Evolutionary conservation across 768 basidiomycete genomes (phyloP).

Genomic region (Pulveroboletus sp.): DNA sequence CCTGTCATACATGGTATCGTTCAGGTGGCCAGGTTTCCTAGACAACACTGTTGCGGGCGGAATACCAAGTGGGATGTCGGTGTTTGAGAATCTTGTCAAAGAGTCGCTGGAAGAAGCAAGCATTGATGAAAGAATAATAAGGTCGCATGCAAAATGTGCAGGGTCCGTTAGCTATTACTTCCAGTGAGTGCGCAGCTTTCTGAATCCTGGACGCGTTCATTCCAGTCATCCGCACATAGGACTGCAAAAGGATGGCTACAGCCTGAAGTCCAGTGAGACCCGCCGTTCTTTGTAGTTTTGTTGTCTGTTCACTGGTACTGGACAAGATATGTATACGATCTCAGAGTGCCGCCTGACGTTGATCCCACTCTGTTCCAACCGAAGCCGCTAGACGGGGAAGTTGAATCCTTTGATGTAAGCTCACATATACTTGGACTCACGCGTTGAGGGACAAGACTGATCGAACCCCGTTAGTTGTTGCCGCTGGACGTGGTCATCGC

Average conservation of each 20-base stretch:
- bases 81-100: constrained; percentile 76
- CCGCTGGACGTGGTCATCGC: constrained; percentile 55
- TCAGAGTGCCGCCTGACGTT: constrained; percentile 54
- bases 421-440: background rate
- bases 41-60: constrained; percentile 95
- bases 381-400: constrained; percentile 84
- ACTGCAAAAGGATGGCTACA: constrained; percentile 57
- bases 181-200: constrained; percentile 37
- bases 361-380: constrained; percentile 54
- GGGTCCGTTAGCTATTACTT: constrained; percentile 83
- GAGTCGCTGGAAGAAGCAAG: constrained; percentile 95
- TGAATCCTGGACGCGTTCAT: background rate
- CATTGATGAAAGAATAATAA: constrained; percentile 60
- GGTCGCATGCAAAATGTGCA: constrained; percentile 49
- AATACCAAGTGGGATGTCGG: constrained; percentile 71
- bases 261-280: constrained; percentile 74
- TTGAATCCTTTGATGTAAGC: constrained; percentile 84
- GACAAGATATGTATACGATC: constrained; percentile 77
- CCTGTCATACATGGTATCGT: background rate
- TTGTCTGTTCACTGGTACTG: background rate
- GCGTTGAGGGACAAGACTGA: background rate
- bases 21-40: constrained; percentile 76
- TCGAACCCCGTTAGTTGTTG: constrained; percentile 48
- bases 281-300: background rate
- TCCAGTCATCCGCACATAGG: constrained; percentile 8